Evolutionary conservation across 192 early-diverging fungal genomes (phyloP), one percentile per base, ranked within the genome.

Genomic region (Coemansia sp.): DNA sequence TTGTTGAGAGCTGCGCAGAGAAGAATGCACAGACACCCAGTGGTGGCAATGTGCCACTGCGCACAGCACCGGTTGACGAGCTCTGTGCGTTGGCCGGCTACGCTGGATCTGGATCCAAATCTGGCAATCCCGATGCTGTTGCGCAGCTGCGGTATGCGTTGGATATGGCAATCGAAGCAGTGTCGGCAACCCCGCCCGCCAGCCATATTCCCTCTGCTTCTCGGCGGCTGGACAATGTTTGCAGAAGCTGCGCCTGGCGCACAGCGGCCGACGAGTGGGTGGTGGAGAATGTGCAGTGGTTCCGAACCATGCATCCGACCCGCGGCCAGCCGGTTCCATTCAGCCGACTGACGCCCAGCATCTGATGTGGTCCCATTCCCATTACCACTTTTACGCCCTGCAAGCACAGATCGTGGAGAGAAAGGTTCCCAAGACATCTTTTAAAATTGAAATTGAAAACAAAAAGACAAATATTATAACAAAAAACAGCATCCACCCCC

Each of bases 91-190:
- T 54, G 3, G 22, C 51, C 6, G 9, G 26, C 8, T 15, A 11
- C 22, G 10, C 51, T 7, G 21, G 21, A 8, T 8, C 7, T 8
- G 51, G 26, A 5, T 8, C 1, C 13, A 45, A 45, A 32, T 32
- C 32, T 32, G 43, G 43, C 0, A 45, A 45, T 1, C 4, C 4
- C 0, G 43, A 45, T 15, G 13, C 13, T 32, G 32, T 32, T 32
- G 32, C 43, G 19, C 60, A 62, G 39, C 40, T 68, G 13, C 41
- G 36, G 41, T 46, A 22, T 11, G 61, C 68, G 42, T 41, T 69
- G 16, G 41, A 56, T 42, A 69, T 69, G 68, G 68, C 68, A 12
- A 41, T 63, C 4, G 61, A 55, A 22, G 48, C 61, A 1, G 49
- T 7, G 3, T 19, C 9, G 0, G 43, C 43, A 45, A 21, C 22